phyloP scores from a whole-genome alignment of 768 basidiomycete species.

The Phaffia australis region DNA sequence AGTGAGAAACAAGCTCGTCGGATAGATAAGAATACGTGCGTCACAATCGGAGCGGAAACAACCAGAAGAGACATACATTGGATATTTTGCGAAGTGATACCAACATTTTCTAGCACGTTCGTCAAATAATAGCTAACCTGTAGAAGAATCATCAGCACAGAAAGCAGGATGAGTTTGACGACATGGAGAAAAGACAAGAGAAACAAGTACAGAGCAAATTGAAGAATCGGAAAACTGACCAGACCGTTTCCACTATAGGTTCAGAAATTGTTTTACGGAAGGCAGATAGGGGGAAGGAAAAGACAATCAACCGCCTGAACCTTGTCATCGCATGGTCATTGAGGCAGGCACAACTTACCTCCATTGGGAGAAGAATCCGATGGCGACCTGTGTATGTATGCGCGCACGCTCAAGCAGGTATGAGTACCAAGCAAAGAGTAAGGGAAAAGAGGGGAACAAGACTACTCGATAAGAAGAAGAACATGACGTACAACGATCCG shows the following conservation, averaged over 20 bases:
- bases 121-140: constrained; percentile 66
- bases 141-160: background rate
- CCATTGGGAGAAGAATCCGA: background rate
- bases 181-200: too few species aligned
- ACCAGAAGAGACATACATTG: constrained; percentile 57
- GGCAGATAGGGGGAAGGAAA: too few species aligned
- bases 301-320: background rate
- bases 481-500: constrained; percentile 21
- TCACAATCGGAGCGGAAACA: background rate
- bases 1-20: too few species aligned
- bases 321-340: too few species aligned
- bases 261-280: background rate
- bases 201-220: background rate
- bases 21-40: too few species aligned
- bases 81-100: constrained; percentile 34
- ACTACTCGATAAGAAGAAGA: constrained; percentile 52
- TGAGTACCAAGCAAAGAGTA: background rate
- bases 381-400: background rate
- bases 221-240: too few species aligned
- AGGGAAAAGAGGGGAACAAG: background rate
- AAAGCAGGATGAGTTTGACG: too few species aligned
- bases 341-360: too few species aligned
- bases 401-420: background rate
- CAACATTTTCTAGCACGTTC: constrained; percentile 48
- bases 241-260: too few species aligned